phyloP scores from a whole-genome alignment of 1,284 basidiomycete species.

The Puccinia brachypodii region DNA sequence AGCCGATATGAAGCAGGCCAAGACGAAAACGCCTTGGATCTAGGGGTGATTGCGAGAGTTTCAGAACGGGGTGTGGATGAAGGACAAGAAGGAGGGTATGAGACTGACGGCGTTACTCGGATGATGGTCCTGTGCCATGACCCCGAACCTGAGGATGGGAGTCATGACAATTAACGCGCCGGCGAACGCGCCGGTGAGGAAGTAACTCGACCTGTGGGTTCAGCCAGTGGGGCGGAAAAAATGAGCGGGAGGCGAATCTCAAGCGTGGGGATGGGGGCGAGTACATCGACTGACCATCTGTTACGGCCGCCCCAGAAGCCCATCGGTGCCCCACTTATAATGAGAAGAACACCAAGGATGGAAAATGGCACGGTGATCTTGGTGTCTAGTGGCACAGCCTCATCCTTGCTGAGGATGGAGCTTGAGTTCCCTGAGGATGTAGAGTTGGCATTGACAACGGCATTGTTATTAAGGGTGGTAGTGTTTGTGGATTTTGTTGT shows the following conservation, averaged over 20 bases:
- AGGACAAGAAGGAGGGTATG: background rate
- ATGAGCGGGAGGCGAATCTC: background rate
- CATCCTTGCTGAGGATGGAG: conserved; percentile 26
- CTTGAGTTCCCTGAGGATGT: background rate
- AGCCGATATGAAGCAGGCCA: conserved; percentile 31
- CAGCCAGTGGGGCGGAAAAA: background rate
- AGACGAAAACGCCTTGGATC: conserved; percentile 40
- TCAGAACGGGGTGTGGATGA: background rate
- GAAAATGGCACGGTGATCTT: conserved; percentile 41
- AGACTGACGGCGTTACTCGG: conserved; percentile 24
- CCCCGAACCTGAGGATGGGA: conserved; percentile 46
- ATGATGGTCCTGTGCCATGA: conserved; percentile 38
- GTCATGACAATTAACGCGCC: conserved; percentile 36
- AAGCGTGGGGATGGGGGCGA: background rate
- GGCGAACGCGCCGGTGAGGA: conserved; percentile 41
- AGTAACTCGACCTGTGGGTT: conserved; percentile 42
- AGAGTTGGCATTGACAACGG: background rate
- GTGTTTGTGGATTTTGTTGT: background rate
- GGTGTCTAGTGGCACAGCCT: conserved; percentile 30
- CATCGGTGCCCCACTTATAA: conserved; percentile 44
- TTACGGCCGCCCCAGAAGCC: conserved; percentile 48
- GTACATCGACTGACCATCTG: conserved; percentile 37
- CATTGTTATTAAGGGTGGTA: background rate
- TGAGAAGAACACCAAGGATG: conserved; percentile 38
- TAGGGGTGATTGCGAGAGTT: background rate